phyloP scores from a whole-genome alignment of 352 stramenopile genomes.

The Globisporangium cylindrosporum region DNA sequence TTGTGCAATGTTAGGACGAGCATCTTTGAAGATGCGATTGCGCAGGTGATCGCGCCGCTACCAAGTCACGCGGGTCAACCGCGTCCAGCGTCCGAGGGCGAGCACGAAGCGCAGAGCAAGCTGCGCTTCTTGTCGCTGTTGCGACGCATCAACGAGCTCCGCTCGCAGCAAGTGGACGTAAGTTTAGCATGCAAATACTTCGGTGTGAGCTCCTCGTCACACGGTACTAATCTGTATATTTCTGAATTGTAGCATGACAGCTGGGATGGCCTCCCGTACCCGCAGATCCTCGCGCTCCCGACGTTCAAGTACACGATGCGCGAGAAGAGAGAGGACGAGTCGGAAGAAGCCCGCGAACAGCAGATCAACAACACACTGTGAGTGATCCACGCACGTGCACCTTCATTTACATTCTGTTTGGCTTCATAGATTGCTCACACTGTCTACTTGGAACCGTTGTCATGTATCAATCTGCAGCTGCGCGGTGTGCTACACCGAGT shows the following conservation, averaged over 20 bases:
- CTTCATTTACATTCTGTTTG: not conserved
- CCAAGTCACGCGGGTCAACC: slow-evolving; percentile 16
- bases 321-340: slow-evolving; percentile 23
- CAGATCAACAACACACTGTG: slow-evolving; percentile 63
- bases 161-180: slow-evolving; percentile 76
- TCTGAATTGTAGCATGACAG: slow-evolving; percentile 37
- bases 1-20: slow-evolving; percentile 8
- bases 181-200: slow-evolving; percentile 11
- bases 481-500: slow-evolving; percentile 83
- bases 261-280: slow-evolving; percentile 77
- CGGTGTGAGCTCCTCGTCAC: not conserved
- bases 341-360: slow-evolving; percentile 21
- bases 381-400: slow-evolving; percentile 1
- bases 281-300: slow-evolving; percentile 75
- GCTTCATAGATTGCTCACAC: not conserved
- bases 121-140: slow-evolving; percentile 73
- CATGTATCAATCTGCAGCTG: slow-evolving; percentile 26
- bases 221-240: too few species aligned
- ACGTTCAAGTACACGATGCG: slow-evolving; percentile 75
- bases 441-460: not conserved
- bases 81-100: slow-evolving; percentile 13
- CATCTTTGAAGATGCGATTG: slow-evolving; percentile 19
- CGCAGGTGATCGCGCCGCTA: slow-evolving; percentile 24
- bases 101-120: slow-evolving; percentile 46
- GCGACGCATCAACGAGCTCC: slow-evolving; percentile 79